These are phyloP conservation scores for Apiospora marii DNA, from an alignment of 2,329 filamentous ascomycete species.

Conservation along the genomic window DNA sequence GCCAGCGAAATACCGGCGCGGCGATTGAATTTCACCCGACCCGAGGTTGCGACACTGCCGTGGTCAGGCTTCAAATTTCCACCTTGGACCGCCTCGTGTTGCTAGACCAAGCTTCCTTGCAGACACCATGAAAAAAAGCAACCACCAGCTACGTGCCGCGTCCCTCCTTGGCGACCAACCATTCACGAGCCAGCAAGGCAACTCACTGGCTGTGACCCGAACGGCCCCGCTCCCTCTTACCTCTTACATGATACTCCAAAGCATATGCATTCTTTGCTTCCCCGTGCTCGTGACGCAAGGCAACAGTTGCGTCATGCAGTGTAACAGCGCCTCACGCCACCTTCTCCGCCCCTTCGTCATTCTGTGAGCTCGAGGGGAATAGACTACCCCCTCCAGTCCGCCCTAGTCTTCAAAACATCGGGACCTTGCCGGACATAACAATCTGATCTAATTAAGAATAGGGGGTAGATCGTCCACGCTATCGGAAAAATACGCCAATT, in stretches of 20 bases:
- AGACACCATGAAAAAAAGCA: background rate
- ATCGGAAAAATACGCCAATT: background rate
- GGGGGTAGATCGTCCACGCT: background rate
- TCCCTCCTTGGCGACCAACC: background rate
- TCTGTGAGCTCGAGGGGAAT: background rate
- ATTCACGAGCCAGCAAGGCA: background rate
- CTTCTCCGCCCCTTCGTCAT: background rate
- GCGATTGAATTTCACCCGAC: background rate
- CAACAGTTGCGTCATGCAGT: background rate
- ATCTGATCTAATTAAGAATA: background rate
- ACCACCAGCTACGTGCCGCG: background rate
- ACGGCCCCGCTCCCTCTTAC: background rate
- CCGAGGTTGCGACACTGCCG: constrained; percentile 4
- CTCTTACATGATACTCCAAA: background rate
- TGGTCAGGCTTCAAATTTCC: background rate
- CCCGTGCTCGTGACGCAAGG: constrained; percentile 1
- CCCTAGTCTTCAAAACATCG: background rate
- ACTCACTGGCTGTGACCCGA: background rate
- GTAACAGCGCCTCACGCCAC: constrained; percentile 12
- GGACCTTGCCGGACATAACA: background rate
- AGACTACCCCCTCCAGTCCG: background rate
- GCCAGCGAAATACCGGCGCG: background rate
- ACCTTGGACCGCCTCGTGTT: background rate
- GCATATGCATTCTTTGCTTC: background rate
- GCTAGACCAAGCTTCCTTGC: background rate